A percentile compares a stretch with the other conserved stretches of the same genome.
These are phyloP conservation scores for Cryptococcus floricola DNA, from an alignment of 1,284 basidiomycete genomes.

Conservation along the genomic window DNA sequence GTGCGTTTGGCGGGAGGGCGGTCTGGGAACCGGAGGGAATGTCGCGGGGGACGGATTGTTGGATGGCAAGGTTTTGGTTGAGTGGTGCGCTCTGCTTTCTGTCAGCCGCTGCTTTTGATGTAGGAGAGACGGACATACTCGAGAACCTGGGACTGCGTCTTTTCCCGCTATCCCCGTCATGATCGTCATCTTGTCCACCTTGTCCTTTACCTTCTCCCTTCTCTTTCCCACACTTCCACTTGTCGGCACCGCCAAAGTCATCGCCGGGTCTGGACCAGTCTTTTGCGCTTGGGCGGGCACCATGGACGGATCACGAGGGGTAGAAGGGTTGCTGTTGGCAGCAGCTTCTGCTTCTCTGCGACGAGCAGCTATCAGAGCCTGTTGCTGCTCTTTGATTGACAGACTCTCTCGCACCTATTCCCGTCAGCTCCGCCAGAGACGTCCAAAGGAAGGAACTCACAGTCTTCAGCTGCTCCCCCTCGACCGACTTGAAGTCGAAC, in stretches of 20 bases:
- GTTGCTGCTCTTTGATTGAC: slow-evolving; percentile 46
- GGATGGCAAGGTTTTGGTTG: slow-evolving; percentile 36
- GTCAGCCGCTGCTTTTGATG: slow-evolving; percentile 5
- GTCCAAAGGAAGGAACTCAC: slow-evolving; percentile 19
- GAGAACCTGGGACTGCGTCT: slow-evolving; percentile 38
- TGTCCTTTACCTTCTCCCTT: slow-evolving; percentile 45
- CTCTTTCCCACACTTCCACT: slow-evolving; percentile 35
- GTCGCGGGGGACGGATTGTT: slow-evolving; percentile 40
- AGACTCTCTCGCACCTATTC: slow-evolving; percentile 44
- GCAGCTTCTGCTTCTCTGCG: slow-evolving; percentile 31
- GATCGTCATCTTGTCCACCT: slow-evolving; percentile 44
- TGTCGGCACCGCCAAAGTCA: not conserved
- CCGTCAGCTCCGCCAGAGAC: not conserved
- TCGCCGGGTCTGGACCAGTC: not conserved
- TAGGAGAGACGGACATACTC: slow-evolving; percentile 20
- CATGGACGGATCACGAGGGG: slow-evolving; percentile 20
- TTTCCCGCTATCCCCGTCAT: slow-evolving; percentile 26
- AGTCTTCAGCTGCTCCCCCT: slow-evolving; percentile 44
- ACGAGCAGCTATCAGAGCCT: slow-evolving; percentile 45
- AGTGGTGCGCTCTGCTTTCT: slow-evolving; percentile 36
- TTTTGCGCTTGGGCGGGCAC: too few species aligned
- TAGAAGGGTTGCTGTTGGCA: slow-evolving; percentile 20
- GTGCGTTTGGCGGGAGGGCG: slow-evolving; percentile 32
- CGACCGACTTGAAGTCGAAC: slow-evolving; percentile 44
- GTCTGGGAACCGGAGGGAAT: slow-evolving; percentile 38